phyloP scores from a whole-genome alignment of 345 rosid species.

The Melaleuca alternifolia region DNA sequence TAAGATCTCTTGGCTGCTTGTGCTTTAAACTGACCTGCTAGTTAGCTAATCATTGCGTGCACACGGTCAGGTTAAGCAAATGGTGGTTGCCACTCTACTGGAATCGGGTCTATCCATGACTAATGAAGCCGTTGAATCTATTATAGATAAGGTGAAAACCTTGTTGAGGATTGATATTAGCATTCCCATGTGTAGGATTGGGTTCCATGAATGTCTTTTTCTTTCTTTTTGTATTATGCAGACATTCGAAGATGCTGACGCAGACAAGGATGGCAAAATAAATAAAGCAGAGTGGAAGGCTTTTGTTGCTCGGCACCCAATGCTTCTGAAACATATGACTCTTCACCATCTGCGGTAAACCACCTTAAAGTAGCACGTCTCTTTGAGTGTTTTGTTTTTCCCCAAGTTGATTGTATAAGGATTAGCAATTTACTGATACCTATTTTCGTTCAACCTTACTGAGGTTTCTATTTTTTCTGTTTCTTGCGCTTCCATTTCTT shows the following conservation, averaged over 20 bases:
- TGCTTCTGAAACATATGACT: constrained; percentile 51
- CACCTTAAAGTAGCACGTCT: neutral
- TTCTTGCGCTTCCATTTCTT: neutral
- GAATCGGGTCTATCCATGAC: constrained; percentile 87
- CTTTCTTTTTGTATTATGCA: neutral
- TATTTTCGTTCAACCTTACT: neutral
- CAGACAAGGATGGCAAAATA: constrained; percentile 44
- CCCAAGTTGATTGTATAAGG: neutral
- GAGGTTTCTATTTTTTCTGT: neutral
- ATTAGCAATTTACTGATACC: neutral
- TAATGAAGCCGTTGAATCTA: constrained; percentile 69
- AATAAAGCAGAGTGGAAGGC: constrained; percentile 42
- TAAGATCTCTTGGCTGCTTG: neutral
- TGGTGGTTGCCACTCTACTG: constrained; percentile 89
- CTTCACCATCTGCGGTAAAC: constrained; percentile 40
- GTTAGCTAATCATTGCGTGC: neutral
- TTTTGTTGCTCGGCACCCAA: constrained; percentile 34
- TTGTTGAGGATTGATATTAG: neutral
- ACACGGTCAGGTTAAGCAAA: constrained; percentile 51
- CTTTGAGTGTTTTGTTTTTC: neutral
- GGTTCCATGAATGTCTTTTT: neutral
- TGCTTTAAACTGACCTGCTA: neutral
- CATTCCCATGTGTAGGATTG: neutral
- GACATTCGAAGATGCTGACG: constrained; percentile 52
- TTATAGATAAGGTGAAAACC: constrained; percentile 63